Evolutionary conservation across 352 stramenopile genomes (phyloP).

Genomic region (Chloridella minuta): DNA sequence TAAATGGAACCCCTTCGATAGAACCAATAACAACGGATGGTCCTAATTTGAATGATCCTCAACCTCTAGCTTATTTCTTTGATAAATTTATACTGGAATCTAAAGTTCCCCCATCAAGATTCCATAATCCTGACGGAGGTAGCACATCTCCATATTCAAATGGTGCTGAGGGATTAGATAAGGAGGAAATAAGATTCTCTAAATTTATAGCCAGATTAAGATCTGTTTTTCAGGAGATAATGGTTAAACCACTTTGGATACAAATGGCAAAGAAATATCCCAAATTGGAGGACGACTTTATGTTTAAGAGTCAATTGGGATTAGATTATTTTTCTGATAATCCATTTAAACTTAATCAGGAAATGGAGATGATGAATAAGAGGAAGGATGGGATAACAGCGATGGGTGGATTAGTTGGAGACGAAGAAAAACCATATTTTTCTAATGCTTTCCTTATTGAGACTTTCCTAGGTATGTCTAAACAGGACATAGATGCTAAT

Average conservation of each 20-base stretch:
- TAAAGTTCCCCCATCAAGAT: neutral
- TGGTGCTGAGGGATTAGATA: neutral
- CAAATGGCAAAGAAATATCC: neutral
- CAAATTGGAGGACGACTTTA: neutral
- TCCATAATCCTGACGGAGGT: neutral
- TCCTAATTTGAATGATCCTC: neutral
- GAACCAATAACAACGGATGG: neutral
- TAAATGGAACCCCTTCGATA: neutral
- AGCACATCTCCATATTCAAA: neutral
- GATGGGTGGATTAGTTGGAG: too few species aligned
- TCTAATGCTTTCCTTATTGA: too few species aligned
- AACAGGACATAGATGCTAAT: too few species aligned
- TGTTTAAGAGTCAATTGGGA: neutral
- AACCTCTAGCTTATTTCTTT: neutral
- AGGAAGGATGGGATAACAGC: neutral
- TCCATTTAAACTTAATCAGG: neutral
- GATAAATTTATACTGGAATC: neutral
- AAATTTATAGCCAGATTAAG: neutral
- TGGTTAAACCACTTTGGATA: neutral
- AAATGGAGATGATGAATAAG: neutral
- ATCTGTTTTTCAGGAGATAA: neutral
- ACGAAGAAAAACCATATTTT: too few species aligned
- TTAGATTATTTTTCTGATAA: neutral
- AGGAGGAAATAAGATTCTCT: neutral
- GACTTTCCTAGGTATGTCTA: too few species aligned